Conservation (phyloP, 163 green algal genomes). For the Chlorella variabilis region DNA sequence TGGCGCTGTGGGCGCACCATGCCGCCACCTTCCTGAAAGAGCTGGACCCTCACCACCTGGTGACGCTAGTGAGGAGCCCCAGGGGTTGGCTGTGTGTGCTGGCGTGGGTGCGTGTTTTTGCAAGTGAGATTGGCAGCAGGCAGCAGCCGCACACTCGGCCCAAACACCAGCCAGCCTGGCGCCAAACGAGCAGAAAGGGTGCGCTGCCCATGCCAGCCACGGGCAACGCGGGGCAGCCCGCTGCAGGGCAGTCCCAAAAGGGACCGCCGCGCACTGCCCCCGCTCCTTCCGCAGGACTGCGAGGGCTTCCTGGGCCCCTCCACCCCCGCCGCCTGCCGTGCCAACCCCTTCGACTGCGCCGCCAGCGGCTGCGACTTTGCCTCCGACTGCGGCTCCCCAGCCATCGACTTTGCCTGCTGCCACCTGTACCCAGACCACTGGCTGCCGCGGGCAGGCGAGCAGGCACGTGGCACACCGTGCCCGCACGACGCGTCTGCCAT, state of each 20-base stretch:
- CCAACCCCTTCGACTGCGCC: conserved; percentile 22
- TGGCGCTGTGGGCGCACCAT: conserved; percentile 40
- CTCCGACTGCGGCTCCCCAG: conserved; percentile 27
- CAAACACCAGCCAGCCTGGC: no score
- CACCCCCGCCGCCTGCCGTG: conserved; percentile 45
- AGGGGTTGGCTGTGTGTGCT: no score
- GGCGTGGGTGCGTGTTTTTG: no score
- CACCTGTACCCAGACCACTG: conserved; percentile 64
- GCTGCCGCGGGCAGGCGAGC: conserved; percentile 37
- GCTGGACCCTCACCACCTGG: conserved; percentile 80
- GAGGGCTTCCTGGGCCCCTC: conserved; percentile 82
- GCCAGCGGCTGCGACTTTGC: conserved; percentile 59
- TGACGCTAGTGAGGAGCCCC: conserved; percentile 58
- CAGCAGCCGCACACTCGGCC: no score
- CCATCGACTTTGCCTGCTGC: conserved; percentile 61
- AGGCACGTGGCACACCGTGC: no score
- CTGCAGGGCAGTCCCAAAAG: no score
- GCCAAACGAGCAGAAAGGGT: no score
- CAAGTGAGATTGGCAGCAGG: not conserved
- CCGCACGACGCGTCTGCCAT: no score
- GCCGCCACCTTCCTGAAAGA: conserved; percentile 67
- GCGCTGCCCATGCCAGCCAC: not conserved
- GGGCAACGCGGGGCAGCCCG: not conserved
- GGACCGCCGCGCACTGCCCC: not conserved
- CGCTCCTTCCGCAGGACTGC: conserved; percentile 43